Percentiles rank a stretch among this genome's conserved stretches.
Evolutionary conservation across 2,329 filamentous ascomycete genomes (phyloP).

Genomic region (Colletotrichum orbiculare): DNA sequence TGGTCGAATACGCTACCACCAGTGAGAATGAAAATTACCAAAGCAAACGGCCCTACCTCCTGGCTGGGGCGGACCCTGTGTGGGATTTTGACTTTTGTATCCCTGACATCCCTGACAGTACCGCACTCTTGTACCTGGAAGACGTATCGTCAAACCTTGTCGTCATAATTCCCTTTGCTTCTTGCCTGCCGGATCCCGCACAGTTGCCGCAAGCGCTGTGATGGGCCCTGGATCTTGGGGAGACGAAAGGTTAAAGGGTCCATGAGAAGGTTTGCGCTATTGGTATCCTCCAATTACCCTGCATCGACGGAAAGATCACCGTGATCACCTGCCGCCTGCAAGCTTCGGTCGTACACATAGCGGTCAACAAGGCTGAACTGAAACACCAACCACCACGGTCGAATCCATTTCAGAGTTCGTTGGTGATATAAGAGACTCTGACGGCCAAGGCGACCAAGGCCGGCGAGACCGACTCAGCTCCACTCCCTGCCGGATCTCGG

Average conservation of each 20-base stretch:
- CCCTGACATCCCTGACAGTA: slow-evolving; percentile 7
- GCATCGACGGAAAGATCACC: slow-evolving; percentile 30
- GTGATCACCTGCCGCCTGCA: slow-evolving; percentile 30
- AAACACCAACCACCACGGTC: slow-evolving; percentile 23
- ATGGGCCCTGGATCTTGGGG: slow-evolving; percentile 21
- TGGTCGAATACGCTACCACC: slow-evolving; percentile 4
- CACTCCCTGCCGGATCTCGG: neutral
- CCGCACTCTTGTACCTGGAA: neutral
- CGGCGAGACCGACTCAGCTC: neutral
- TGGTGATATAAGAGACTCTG: slow-evolving; percentile 26
- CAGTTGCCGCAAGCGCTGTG: slow-evolving; percentile 13
- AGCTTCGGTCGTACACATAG: slow-evolving; percentile 21
- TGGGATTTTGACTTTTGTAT: slow-evolving; percentile 31
- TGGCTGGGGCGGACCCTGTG: slow-evolving; percentile 10
- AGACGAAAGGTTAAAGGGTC: slow-evolving; percentile 15
- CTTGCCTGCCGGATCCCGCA: slow-evolving; percentile 24
- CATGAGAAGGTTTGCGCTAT: slow-evolving; percentile 32
- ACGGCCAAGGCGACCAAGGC: neutral
- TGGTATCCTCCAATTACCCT: slow-evolving; percentile 26
- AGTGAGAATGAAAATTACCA: slow-evolving; percentile 12
- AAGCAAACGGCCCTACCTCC: slow-evolving; percentile 13
- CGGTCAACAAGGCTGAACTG: slow-evolving; percentile 35
- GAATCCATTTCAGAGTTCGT: slow-evolving; percentile 20
- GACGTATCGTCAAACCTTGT: slow-evolving; percentile 26
- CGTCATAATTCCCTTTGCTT: slow-evolving; percentile 14